Base-by-base conservation (phyloP, 1,139 yeast genomes). In the Lodderomyces parapsilosis region DNA sequence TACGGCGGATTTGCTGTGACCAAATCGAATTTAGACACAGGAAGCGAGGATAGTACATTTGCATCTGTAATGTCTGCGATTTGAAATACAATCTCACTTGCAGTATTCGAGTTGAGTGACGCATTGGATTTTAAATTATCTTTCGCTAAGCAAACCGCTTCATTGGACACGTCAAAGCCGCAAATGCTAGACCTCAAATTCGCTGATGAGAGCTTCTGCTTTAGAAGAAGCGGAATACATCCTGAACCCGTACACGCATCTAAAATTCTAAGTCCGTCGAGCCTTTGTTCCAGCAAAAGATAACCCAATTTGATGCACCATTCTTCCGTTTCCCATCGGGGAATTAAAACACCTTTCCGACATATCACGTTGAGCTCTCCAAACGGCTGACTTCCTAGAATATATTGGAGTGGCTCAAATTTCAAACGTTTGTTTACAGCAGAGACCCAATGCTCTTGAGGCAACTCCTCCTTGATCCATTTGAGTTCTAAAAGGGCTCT, bases 251-350 rank as follows among this genome's bases (percentile, higher is more conserved):
- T 81, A 54, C 98, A 91, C 19, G 88, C 74, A 63, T 93, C 99
- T 6, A 86, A 53, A 1, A 85, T 59, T 1, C 49, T 54, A 10
- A 68, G 41, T 10, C 46, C 31, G 7, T 41, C 38, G n/a, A 28
- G 18, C 35, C 43, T 40, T 24, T 40, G 3, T 5, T 39, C 36
- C 18, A 46, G 42, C 13, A 80, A 37, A 7, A 56, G 30, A 0
- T 51, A 47, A 0, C 69, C 63, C 24, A 87, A 56, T 44, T 70
- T 71, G 25, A 65, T 30, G 6, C 78, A 71, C 98, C 98, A 91
- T 55, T 89, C 96, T 58, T 93, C 98, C 0, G 99, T 93, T 57
- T 93, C 99, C 86, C 95, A 83, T 40, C 99, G 65, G 0, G 99
- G 99, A 36, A 93, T 90, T 47, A 93, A 65, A 2, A 89, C 97